Evolutionary conservation across 108 stramenopile genomes (phyloP).

Genomic region (Cylindrotheca fusiformis): DNA sequence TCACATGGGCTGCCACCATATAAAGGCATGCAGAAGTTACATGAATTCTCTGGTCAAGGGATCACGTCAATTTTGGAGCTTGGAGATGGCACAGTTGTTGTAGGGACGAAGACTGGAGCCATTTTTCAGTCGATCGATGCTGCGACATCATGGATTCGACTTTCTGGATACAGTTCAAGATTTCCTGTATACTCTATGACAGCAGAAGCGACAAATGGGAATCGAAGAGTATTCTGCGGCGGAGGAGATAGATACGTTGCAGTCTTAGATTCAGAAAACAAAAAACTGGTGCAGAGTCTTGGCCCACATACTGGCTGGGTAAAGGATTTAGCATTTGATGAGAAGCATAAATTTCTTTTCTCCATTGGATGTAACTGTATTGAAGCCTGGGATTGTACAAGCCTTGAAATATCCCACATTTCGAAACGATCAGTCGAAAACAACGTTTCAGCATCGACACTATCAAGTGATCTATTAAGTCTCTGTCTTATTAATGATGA

Average conservation of each 20-base stretch:
- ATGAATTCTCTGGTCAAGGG: neutral
- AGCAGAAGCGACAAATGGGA: neutral
- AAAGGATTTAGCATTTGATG: conserved; percentile 30
- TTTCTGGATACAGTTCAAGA: neutral
- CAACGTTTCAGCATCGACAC: conserved; percentile 33
- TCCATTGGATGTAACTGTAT: conserved; percentile 62
- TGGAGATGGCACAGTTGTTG: neutral
- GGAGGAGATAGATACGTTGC: conserved; percentile 44
- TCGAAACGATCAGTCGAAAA: conserved; percentile 44
- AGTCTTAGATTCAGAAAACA: conserved; percentile 27
- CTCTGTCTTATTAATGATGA: conserved; percentile 23
- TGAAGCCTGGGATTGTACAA: conserved; percentile 37
- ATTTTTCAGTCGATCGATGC: neutral
- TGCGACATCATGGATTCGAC: neutral
- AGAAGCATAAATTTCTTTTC: conserved; percentile 16
- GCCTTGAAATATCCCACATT: conserved; percentile 9
- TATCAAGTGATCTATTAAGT: conserved; percentile 53
- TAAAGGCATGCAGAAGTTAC: no score
- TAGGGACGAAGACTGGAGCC: conserved; percentile 5
- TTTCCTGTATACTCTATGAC: conserved; percentile 18
- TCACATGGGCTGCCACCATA: no score
- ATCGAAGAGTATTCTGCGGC: conserved; percentile 28
- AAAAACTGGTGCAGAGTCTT: conserved; percentile 11
- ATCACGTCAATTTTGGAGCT: neutral
- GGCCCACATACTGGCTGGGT: conserved; percentile 66